phyloP scores from a whole-genome alignment of 352 stramenopile species.

The Lagenidium sp. region DNA sequence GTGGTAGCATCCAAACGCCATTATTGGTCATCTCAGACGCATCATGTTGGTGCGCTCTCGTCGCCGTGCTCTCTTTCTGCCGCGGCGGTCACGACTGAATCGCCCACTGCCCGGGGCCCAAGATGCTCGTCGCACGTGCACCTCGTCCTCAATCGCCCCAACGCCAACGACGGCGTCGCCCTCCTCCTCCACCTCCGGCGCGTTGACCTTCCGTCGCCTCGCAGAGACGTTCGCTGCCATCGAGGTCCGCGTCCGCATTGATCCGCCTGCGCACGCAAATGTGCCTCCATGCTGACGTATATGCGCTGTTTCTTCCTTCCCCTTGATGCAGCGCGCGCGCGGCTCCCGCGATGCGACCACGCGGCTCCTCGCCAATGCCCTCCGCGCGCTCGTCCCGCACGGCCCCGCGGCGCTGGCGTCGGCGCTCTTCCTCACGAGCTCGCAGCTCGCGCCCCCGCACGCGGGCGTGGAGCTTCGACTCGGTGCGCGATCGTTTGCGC shows the following conservation, averaged over 20 bases:
- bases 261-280: neutral
- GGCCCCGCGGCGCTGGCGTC: neutral
- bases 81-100: too few species aligned
- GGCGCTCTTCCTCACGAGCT: conserved; percentile 61
- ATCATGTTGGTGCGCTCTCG: too few species aligned
- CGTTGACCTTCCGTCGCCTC: neutral
- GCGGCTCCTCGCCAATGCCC: too few species aligned
- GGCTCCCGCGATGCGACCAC: neutral
- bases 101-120: too few species aligned
- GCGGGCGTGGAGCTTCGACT: conserved; percentile 72
- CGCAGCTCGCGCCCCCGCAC: conserved; percentile 57
- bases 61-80: too few species aligned
- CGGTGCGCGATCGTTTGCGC: conserved; percentile 45
- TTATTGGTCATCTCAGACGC: too few species aligned
- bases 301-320: neutral
- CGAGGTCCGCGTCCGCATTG: neutral
- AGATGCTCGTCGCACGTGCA: too few species aligned
- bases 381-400: too few species aligned
- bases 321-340: neutral
- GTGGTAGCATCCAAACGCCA: too few species aligned
- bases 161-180: too few species aligned
- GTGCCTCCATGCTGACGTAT: neutral
- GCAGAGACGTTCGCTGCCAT: neutral
- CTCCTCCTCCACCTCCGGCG: too few species aligned
- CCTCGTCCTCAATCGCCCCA: too few species aligned